Evolutionary conservation across 768 basidiomycete genomes (phyloP).

Genomic region (Ramaria rubella): DNA sequence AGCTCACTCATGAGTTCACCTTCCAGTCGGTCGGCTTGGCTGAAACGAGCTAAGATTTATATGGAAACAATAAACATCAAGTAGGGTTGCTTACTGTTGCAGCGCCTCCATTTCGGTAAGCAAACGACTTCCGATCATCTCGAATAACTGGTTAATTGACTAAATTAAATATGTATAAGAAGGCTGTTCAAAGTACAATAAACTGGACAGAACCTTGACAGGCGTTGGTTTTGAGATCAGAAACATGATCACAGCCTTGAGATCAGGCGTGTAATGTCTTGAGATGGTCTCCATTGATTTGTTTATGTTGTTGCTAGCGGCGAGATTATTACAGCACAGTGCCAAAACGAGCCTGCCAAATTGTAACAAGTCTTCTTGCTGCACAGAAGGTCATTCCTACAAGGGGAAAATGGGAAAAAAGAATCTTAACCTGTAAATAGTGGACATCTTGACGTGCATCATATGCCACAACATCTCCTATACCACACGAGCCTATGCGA

Average conservation of each 20-base stretch:
- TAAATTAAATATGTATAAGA: constrained; percentile 32
- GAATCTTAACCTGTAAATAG: constrained; percentile 40
- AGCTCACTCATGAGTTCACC: constrained; percentile 79
- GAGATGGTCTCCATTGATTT: constrained; percentile 70
- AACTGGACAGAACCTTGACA: constrained; percentile 43
- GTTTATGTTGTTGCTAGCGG: constrained; percentile 55
- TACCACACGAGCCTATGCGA: constrained; percentile 79
- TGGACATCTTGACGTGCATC: constrained; percentile 57
- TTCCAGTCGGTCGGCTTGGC: constrained; percentile 77
- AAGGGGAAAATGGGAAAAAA: not conserved
- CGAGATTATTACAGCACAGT: constrained; percentile 63
- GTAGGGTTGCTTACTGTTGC: constrained; percentile 49
- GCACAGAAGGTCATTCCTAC: not conserved
- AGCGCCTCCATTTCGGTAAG: constrained; percentile 79
- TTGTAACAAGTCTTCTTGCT: constrained; percentile 82
- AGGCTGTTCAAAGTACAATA: not conserved
- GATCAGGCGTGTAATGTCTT: constrained; percentile 68
- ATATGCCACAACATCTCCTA: constrained; percentile 79
- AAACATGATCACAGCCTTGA: constrained; percentile 76
- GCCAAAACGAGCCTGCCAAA: constrained; percentile 81
- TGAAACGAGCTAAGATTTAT: constrained; percentile 22
- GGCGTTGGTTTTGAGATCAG: constrained; percentile 65
- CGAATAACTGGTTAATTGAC: constrained; percentile 74
- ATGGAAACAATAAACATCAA: not conserved
- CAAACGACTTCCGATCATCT: constrained; percentile 67